A percentile compares a stretch with the other conserved stretches of the same genome.
Evolutionary conservation across 2,329 filamentous ascomycete genomes (phyloP).

Genomic region (Alternaria brassicae): DNA sequence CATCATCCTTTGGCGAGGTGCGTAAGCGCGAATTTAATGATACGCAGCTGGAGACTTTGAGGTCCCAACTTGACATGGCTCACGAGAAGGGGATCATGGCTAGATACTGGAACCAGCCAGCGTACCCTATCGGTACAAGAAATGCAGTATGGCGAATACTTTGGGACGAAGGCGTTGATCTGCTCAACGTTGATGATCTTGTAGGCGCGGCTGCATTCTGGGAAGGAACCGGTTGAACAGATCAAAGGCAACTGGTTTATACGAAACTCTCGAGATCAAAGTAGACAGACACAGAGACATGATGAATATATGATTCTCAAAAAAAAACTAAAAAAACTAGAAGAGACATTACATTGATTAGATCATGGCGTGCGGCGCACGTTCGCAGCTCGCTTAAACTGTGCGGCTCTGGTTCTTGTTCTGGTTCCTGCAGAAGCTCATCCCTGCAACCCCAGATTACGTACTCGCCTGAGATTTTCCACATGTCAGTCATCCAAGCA

Average conservation of each 20-base stretch:
- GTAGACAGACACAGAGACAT: neutral
- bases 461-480: constrained; percentile 26
- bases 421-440: constrained; percentile 25
- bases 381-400: constrained; percentile 13
- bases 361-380: neutral
- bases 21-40: constrained; percentile 51
- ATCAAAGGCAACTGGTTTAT: neutral
- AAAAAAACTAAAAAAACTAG: neutral
- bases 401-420: constrained; percentile 11
- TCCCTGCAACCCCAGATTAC: constrained; percentile 30
- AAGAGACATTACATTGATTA: neutral
- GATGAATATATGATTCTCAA: neutral
- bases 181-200: constrained; percentile 71
- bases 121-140: constrained; percentile 62
- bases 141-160: constrained; percentile 61
- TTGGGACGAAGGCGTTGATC: constrained; percentile 63
- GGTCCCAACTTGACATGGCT: constrained; percentile 61
- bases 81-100: constrained; percentile 64
- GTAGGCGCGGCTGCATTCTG: constrained; percentile 55
- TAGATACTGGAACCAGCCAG: constrained; percentile 69
- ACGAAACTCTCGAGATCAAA: neutral
- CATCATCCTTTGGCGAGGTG: constrained; percentile 50
- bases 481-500: constrained; percentile 22
- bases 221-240: constrained; percentile 37
- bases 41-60: constrained; percentile 60